Conservation (phyloP, 2,329 filamentous ascomycete species). For the Cladosporium sp. region DNA sequence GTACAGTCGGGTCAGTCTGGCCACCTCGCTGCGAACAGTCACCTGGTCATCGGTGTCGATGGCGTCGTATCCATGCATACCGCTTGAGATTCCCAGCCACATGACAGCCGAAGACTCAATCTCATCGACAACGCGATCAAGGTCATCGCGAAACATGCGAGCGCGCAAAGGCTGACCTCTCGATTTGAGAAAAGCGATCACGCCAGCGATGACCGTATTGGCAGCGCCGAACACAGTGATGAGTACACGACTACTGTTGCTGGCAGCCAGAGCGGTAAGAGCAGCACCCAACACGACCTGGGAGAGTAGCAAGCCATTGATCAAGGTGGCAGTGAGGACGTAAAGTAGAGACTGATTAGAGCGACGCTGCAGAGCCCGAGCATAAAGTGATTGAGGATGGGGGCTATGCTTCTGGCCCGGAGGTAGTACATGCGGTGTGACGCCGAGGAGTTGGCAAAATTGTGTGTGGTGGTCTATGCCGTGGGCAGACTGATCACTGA, state of each 20-base stretch:
- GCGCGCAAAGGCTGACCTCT: conserved; percentile 38
- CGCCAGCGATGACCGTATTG: conserved; percentile 39
- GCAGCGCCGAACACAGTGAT: conserved; percentile 38
- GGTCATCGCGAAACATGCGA: conserved; percentile 38
- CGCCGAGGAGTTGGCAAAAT: conserved; percentile 36
- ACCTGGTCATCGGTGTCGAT: conserved; percentile 41
- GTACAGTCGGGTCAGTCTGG: conserved; percentile 34
- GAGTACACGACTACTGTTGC: conserved; percentile 30
- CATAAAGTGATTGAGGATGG: conserved; percentile 32
- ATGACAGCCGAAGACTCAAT: conserved; percentile 39
- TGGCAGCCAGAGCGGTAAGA: conserved; percentile 36
- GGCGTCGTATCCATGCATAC: conserved; percentile 42
- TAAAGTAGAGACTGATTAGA: conserved; percentile 32
- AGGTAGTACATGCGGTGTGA: conserved; percentile 27
- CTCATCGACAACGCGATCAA: conserved; percentile 38
- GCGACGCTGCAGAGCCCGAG: conserved; percentile 31
- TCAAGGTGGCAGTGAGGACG: conserved; percentile 33
- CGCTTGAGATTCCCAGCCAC: conserved; percentile 41
- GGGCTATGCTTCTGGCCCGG: conserved; percentile 20
- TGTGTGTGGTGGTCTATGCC: conserved; percentile 28
- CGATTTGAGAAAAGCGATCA: conserved; percentile 38
- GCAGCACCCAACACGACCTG: conserved; percentile 39
- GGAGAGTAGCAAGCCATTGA: conserved; percentile 34
- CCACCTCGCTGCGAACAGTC: conserved; percentile 37
- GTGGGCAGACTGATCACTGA: background rate